Evolutionary conservation across 2,329 filamentous ascomycete species (phyloP), one percentile per base, ranked within the genome.

Genomic region (Aspergillus viridinutans): DNA sequence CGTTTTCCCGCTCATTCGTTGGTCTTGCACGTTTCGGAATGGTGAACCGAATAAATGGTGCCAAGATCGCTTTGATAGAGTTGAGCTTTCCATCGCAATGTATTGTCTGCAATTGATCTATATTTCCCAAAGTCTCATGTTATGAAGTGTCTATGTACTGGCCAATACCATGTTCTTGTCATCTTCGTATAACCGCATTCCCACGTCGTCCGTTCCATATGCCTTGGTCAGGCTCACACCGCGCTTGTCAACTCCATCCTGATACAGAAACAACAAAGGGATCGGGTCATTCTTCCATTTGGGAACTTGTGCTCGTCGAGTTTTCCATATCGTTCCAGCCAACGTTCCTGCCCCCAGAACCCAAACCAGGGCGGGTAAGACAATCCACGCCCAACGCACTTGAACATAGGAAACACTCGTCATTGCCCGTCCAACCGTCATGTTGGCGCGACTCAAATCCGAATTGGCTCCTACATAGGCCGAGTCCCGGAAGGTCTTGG

Each of bases 371-470:
- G 23, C 35, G 17, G 60, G 60, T 20, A 62, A 53, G 8, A 48
- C 12, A 29, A 64, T 55, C 58, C 56, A 62, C 35, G 53, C 49
- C 61, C 60, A 63, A 20, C 50, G 52, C 25, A 64, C 57, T 4
- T 50, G 9, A 17, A 59, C 35, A 21, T 56, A 43, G 0, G 45
- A 56, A 7, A 52, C 32, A 21, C 20, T 57, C 1, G 40, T 25
- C 50, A 50, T 53, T 1, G 50, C 47, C 12, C 50, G 35, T 17
- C 60, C 56, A 1, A 10, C 14, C 3, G 49, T 26, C 43, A 17
- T 50, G 1, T 47, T n/a, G 3, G 43, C 40, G 4, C 32, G 10
- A n/a, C 28, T 32, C 35, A 40, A 7, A n/a, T 40, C 35, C 35
- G 6, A n/a, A 5, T 7, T n/a, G 14, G 35, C 35, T 14, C 1